Base-by-base conservation (phyloP, 495 filamentous ascomycete species). In the Aspergillus leporis region DNA sequence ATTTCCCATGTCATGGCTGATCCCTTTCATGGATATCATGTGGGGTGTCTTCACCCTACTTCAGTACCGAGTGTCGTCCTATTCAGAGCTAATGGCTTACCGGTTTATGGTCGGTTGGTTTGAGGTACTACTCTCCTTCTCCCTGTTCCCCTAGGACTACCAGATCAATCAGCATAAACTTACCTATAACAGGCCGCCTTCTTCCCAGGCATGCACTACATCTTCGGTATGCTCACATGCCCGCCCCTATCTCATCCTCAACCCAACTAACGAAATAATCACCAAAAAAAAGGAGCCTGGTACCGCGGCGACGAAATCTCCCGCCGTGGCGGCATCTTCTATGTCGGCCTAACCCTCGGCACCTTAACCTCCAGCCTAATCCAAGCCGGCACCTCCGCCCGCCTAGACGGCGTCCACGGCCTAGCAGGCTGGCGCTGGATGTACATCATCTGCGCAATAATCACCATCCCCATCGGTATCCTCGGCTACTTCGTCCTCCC, bases 31-130 rank as follows among this genome's bases (percentile, higher is more conserved):
- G 65, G 74, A 78, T 53, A 63, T 73, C 40, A 62, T 62, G 53
- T 81, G 79, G 79, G 78, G 79, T 4, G 62, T 80, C 34, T 80
- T 79, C 51, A 81, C 79, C 0, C 54, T 81, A 32, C 60, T 77
- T 19, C 77, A 81, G 41, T 79, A 74, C 56, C 71, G 77, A 34
- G 70, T 66, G 21, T 68, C 46, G 23, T 69, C 65, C n/a, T 72
- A 64, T 43, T 59, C 66, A 14, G 70, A 75, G 38, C 23, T 75
- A 22, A 66, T 68, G 52, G 78, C 85, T 21, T 82, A 91, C 61
- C 86, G 92, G 31, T 94, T 96, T 74, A 89, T 95, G 68, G 84
- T 96, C 48, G 91, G 92, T 21, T 92, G 93, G 66, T 85, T 97
- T 21, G 92, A 92, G 52, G 92, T 70, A 32, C 8, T 22, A 31